Percentiles rank a stretch among this genome's conserved stretches.
Evolutionary conservation across 108 stramenopile genomes (phyloP).

Genomic region (Cylindrotheca closterium): DNA sequence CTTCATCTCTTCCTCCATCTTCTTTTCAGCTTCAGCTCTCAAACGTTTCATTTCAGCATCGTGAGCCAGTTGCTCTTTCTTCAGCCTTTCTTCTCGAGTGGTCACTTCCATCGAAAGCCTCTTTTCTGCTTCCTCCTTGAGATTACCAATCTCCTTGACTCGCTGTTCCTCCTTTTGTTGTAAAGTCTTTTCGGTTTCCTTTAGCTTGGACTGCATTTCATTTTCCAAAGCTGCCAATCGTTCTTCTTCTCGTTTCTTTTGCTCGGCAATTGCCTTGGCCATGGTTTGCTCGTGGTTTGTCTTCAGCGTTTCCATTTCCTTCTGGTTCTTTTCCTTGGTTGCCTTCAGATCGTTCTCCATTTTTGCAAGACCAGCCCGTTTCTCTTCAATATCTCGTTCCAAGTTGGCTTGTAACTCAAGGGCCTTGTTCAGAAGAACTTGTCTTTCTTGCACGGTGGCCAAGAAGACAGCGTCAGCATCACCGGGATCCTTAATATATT

Average conservation of each 20-base stretch:
- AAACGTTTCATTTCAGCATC: background rate
- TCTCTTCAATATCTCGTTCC: constrained; percentile 4
- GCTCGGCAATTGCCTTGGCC: constrained; percentile 2
- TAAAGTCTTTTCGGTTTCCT: constrained; percentile 1
- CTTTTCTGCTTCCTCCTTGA: background rate
- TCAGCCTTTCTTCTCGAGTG: background rate
- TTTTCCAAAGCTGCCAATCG: background rate
- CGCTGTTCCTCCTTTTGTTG: background rate
- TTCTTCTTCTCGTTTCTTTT: background rate
- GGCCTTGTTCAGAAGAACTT: background rate
- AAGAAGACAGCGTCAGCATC: constrained; percentile 9
- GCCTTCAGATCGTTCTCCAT: constrained; percentile 1
- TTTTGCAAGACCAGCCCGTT: background rate
- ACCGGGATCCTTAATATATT: background rate
- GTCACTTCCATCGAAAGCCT: background rate
- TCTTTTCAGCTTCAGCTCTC: background rate
- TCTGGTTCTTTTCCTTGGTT: constrained; percentile 4
- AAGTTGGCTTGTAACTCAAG: background rate
- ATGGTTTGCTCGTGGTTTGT: background rate
- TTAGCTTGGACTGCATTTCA: background rate
- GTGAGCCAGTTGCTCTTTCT: constrained; percentile 1
- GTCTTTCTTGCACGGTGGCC: background rate
- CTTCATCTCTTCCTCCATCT: background rate
- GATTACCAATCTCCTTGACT: background rate
- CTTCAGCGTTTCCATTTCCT: constrained; percentile 3